These are phyloP conservation scores for Saitozyma sp. DNA, from an alignment of 768 basidiomycete species.

Conservation along the genomic window DNA sequence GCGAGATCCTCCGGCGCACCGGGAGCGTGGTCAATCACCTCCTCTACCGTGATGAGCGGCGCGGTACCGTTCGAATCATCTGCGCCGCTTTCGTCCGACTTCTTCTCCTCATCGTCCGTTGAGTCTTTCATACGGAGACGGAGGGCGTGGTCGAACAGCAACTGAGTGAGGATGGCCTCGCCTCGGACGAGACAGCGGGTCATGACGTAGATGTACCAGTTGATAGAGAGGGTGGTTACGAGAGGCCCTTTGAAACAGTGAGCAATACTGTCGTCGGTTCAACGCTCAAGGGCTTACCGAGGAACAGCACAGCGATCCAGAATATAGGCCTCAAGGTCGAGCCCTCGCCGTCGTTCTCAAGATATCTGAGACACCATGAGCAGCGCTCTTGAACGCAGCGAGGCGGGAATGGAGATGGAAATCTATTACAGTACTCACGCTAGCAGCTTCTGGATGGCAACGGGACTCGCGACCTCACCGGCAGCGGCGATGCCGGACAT, in stretches of 20 bases:
- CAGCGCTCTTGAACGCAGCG: neutral
- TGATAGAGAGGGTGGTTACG: conserved; percentile 54
- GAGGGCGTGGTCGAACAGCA: conserved; percentile 83
- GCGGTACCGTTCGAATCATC: neutral
- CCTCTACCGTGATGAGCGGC: conserved; percentile 25
- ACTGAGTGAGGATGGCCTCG: conserved; percentile 61
- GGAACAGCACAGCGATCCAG: conserved; percentile 61
- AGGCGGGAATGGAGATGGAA: neutral
- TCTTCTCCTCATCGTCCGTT: conserved; percentile 34
- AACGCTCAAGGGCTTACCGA: conserved; percentile 38
- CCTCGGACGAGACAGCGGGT: conserved; percentile 59
- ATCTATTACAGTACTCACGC: conserved; percentile 42
- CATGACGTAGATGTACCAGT: conserved; percentile 57
- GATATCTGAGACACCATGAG: conserved; percentile 43
- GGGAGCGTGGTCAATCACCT: conserved; percentile 18
- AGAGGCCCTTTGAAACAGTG: conserved; percentile 26
- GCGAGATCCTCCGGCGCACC: neutral
- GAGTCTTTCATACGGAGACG: conserved; percentile 64
- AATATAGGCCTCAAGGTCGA: conserved; percentile 66
- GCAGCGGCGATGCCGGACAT: conserved; percentile 31
- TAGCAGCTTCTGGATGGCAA: conserved; percentile 56
- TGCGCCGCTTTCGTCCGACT: conserved; percentile 9
- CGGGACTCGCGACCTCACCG: conserved; percentile 52
- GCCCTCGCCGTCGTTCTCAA: conserved; percentile 60
- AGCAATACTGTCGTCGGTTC: neutral